Evolutionary conservation across 805 yeast genomes (phyloP).

Genomic region (Lachancea sp.): DNA sequence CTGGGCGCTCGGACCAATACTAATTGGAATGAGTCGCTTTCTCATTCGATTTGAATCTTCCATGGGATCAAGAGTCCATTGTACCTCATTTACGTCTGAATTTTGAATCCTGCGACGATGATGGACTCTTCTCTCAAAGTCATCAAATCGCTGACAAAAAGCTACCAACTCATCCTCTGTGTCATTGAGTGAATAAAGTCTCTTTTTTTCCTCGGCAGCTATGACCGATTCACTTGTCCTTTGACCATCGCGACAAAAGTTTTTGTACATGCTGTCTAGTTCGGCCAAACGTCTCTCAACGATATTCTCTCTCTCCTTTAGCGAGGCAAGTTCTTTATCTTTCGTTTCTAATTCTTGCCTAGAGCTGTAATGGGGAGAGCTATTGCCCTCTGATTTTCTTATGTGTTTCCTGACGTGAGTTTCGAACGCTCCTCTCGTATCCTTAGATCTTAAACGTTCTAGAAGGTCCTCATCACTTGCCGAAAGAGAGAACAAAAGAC

Average conservation of each 20-base stretch:
- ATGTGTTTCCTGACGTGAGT: background rate
- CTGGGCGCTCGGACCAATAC: background rate
- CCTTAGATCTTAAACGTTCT: background rate
- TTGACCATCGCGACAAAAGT: conserved; percentile 30
- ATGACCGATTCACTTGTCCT: conserved; percentile 37
- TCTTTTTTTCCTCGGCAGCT: conserved; percentile 42
- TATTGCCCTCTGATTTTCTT: background rate
- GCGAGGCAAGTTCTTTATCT: background rate
- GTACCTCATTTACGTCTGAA: conserved; percentile 15
- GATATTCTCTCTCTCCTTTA: conserved; percentile 14
- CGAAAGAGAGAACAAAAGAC: background rate
- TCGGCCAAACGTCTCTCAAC: conserved; percentile 13
- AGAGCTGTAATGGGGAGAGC: background rate
- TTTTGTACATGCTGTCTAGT: conserved; percentile 11
- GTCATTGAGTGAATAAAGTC: conserved; percentile 56
- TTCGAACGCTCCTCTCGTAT: background rate
- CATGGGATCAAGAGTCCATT: conserved; percentile 55
- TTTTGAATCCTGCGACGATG: conserved; percentile 5
- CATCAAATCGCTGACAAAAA: conserved; percentile 2
- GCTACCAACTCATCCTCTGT: conserved; percentile 37
- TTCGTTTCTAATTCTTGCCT: background rate
- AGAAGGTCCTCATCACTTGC: conserved; percentile 7
- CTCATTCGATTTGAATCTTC: conserved; percentile 69
- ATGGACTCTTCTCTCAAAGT: background rate
- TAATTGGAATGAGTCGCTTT: conserved; percentile 46